A percentile compares a stretch with the other conserved stretches of the same genome.
Conservation (phyloP, 768 basidiomycete genomes). For the Imleria badia region DNA sequence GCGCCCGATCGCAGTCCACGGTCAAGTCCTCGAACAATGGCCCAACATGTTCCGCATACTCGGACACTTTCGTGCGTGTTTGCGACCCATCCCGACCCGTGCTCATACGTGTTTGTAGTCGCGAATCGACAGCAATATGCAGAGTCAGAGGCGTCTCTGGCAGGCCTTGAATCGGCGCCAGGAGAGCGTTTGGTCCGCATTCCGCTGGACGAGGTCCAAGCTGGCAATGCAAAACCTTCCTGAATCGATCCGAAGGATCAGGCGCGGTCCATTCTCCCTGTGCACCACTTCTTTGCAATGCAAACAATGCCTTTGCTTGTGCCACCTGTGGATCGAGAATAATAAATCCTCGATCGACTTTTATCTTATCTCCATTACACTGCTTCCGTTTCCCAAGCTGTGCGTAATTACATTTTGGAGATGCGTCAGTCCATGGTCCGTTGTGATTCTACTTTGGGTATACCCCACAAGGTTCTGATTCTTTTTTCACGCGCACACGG, state of each 20-base stretch:
- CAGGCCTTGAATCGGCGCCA: constrained; percentile 18
- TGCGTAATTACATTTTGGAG: background rate
- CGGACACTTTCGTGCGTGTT: constrained; percentile 59
- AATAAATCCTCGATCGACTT: too few species aligned
- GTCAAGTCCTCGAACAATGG: constrained; percentile 78
- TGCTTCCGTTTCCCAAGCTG: background rate
- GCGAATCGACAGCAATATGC: constrained; percentile 42
- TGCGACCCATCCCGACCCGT: background rate
- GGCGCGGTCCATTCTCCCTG: too few species aligned
- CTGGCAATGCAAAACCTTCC: constrained; percentile 12
- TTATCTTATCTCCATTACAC: too few species aligned
- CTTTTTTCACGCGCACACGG: too few species aligned
- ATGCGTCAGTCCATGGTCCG: background rate
- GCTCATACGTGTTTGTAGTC: constrained; percentile 36
- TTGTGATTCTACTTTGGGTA: too few species aligned
- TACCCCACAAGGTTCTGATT: too few species aligned
- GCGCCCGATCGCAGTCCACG: constrained; percentile 51
- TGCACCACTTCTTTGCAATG: too few species aligned
- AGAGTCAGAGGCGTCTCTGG: constrained; percentile 24
- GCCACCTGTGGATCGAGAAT: too few species aligned
- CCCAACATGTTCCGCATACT: constrained; percentile 81
- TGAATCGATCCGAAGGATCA: constrained; percentile 1
- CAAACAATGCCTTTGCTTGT: too few species aligned
- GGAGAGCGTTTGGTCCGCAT: constrained; percentile 74
- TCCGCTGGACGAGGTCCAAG: constrained; percentile 64